A percentile compares a stretch with the other conserved stretches of the same genome.
Conservation (phyloP, 1,284 basidiomycete species). For the Austroboletus niveus region DNA sequence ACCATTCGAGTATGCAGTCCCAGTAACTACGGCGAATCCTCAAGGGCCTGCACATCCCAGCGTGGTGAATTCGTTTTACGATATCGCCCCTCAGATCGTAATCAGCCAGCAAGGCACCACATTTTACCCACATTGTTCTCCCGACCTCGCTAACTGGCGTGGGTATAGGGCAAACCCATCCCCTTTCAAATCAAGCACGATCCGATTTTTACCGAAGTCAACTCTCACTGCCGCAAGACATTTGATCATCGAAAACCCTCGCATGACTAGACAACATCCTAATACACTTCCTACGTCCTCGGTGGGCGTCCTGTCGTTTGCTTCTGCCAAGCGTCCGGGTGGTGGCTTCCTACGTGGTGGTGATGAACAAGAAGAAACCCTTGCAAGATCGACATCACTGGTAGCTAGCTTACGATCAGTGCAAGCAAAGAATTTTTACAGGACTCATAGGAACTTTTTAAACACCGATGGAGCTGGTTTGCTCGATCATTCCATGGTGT, state of each 20-base stretch:
- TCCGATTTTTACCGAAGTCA: constrained; percentile 32
- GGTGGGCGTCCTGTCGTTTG: constrained; percentile 47
- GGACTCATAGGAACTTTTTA: constrained; percentile 37
- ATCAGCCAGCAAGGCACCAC: constrained; percentile 39
- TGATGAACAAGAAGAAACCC: constrained; percentile 46
- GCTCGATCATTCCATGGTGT: constrained; percentile 49
- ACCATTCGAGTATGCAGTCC: constrained; percentile 16
- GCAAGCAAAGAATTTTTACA: constrained; percentile 44
- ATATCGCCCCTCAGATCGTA: constrained; percentile 39
- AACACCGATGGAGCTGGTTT: constrained; percentile 38
- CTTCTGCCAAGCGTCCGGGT: constrained; percentile 46
- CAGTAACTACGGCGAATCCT: constrained; percentile 5
- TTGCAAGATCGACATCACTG: constrained; percentile 46
- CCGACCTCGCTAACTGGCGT: constrained; percentile 37
- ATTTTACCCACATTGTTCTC: constrained; percentile 41
- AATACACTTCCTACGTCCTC: constrained; percentile 26
- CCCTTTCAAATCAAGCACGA: constrained; percentile 3
- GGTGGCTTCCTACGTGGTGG: constrained; percentile 47
- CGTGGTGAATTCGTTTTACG: constrained; percentile 28
- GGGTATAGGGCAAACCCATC: constrained; percentile 8
- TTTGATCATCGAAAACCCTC: constrained; percentile 12
- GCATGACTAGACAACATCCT: constrained; percentile 15
- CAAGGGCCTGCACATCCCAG: background rate
- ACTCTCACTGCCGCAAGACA: constrained; percentile 37
- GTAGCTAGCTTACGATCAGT: constrained; percentile 40